Conservation (phyloP, 2,329 filamentous ascomycete genomes). For the Aspergillus sp. region DNA sequence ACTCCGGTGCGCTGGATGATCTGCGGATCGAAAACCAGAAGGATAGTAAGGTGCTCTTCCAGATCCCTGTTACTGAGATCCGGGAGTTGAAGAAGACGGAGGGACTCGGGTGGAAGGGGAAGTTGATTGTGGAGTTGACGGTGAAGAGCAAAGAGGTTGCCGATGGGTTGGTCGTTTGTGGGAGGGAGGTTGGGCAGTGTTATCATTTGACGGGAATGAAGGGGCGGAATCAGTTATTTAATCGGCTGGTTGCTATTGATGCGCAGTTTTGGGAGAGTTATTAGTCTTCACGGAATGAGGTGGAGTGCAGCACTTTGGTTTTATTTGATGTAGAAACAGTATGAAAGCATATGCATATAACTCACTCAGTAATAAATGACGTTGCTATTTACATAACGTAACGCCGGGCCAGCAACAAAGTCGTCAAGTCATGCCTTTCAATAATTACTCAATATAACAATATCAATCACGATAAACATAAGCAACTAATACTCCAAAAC, state of each 20-base stretch:
- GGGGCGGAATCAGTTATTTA: conserved; percentile 71
- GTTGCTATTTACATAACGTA: too few species aligned
- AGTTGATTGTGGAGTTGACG: conserved; percentile 74
- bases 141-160: conserved; percentile 62
- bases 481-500: conserved; percentile 54
- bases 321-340: too few species aligned
- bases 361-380: too few species aligned
- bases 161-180: conserved; percentile 64
- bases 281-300: conserved; percentile 33
- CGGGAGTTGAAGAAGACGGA: conserved; percentile 69
- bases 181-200: conserved; percentile 44
- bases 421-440: too few species aligned
- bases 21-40: conserved; percentile 46
- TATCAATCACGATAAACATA: too few species aligned
- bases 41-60: conserved; percentile 57
- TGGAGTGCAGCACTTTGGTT: too few species aligned
- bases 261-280: conserved; percentile 77
- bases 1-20: conserved; percentile 26
- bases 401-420: too few species aligned
- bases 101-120: conserved; percentile 76
- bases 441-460: too few species aligned
- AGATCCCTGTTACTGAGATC: conserved; percentile 62
- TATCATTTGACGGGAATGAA: conserved; percentile 64
- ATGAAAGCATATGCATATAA: too few species aligned
- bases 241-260: conserved; percentile 68